phyloP scores from a whole-genome alignment of 352 stramenopile species.

The Phytophthora litchii region DNA sequence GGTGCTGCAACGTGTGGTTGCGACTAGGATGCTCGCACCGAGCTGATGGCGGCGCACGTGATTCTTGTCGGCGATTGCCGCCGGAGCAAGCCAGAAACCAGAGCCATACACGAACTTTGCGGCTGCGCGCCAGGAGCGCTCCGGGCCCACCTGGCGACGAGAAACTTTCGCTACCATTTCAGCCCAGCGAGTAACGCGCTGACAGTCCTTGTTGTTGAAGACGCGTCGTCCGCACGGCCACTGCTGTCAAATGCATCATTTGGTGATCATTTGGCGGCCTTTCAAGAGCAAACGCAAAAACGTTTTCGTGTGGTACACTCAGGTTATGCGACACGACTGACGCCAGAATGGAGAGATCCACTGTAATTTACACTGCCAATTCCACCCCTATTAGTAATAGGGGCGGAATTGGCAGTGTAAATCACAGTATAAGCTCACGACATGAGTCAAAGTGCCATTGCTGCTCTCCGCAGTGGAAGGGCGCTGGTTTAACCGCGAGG shows the following conservation, averaged over 20 bases:
- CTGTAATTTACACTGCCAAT: conserved; percentile 2
- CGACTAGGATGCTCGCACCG: conserved; percentile 19
- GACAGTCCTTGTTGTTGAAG: conserved; percentile 22
- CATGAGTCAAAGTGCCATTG: not conserved
- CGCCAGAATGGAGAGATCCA: conserved; percentile 20
- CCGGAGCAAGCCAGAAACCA: conserved; percentile 26
- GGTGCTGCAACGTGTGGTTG: not conserved
- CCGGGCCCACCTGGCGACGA: conserved; percentile 17
- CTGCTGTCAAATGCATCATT: conserved; percentile 19
- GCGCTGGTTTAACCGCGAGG: not conserved
- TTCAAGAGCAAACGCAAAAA: conserved; percentile 13
- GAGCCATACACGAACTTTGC: conserved; percentile 12
- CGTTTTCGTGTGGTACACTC: conserved; percentile 17
- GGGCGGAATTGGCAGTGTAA: no score
- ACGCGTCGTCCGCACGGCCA: conserved; percentile 4
- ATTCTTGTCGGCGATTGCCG: conserved; percentile 26
- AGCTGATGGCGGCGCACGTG: conserved; percentile 25
- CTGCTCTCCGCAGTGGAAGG: conserved; percentile 3
- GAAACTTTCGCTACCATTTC: conserved; percentile 24
- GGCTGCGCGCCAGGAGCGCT: conserved; percentile 14
- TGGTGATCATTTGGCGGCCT: no score
- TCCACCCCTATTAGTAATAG: no score
- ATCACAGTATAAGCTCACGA: no score
- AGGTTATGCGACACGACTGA: conserved; percentile 30
- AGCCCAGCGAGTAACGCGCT: conserved; percentile 13